Evolutionary conservation across 345 rosid species (phyloP), one percentile per base, ranked within the genome.

Genomic region (Euclidium syriacum): DNA sequence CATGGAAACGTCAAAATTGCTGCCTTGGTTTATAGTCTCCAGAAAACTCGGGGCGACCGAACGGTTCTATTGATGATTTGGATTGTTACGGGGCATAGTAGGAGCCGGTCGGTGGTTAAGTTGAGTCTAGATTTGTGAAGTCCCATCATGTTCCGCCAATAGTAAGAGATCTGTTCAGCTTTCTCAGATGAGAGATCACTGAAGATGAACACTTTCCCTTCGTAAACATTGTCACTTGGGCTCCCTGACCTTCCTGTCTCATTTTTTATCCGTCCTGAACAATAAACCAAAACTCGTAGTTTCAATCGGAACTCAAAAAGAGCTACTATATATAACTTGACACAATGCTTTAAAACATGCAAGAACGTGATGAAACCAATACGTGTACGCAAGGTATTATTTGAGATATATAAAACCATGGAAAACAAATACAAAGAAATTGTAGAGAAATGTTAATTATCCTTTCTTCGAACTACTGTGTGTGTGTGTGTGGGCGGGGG

Each of bases 131-230:
- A 71, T 44, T 26, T 50, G 19, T 26, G 58, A 39, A 77, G 72
- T 70, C 26, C 76, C 85, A 22, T 60, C 67, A 68, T 73, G 47
- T 23, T 35, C 58, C 6, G 87, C 90, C 30, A 87, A 50, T 42
- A 20, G 64, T 88, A 90, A 76, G 74, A 90, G 74, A 90, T 70
- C 63, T 90, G 83, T 60, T 81, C 82, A 3, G 95, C 95, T 74
- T 80, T 83, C 6, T 87, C 86, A 20, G 81, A 82, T 1, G 85
- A 78, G 20, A 86, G 78, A 76, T 83, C 83, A 6, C 80, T 62
- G 58, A 87, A 79, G 42, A 82, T 84, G 8, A 81, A 65, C 59
- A 87, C 88, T 68, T 83, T 75, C 6, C 95, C 95, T 1, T 52
- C 78, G 64, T 90, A 90, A 69, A 85, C 48, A 87, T 83, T 10